Conservation (phyloP, 2,329 filamentous ascomycete genomes). For the Alternaria conjuncta region DNA sequence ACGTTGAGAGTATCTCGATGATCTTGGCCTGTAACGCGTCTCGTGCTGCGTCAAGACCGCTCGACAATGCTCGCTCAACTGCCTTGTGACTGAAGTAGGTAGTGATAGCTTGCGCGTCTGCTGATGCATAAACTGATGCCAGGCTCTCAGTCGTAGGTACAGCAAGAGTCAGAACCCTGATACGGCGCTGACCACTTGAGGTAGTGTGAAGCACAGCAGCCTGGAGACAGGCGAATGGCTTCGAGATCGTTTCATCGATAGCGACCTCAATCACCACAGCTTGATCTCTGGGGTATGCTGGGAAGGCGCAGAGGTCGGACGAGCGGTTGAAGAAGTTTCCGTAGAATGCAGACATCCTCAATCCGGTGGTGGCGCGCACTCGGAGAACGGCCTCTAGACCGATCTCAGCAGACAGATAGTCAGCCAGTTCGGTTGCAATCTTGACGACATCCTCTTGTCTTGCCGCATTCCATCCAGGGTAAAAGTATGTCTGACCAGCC, state of each 20-base stretch:
- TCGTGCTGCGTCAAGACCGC: constrained; percentile 85
- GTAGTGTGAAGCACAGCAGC: constrained; percentile 96
- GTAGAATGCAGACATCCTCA: constrained; percentile 98
- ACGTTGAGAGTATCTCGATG: constrained; percentile 90
- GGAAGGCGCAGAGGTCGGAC: constrained; percentile 96
- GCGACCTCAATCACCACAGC: constrained; percentile 98
- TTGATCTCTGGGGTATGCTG: constrained; percentile 95
- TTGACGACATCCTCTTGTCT: constrained; percentile 95
- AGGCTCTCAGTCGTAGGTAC: constrained; percentile 91
- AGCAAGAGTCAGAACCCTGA: constrained; percentile 90
- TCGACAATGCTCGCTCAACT: constrained; percentile 85
- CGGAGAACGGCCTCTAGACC: constrained; percentile 94
- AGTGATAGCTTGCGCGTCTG: constrained; percentile 91
- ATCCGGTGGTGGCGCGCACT: constrained; percentile 90
- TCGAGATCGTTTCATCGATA: constrained; percentile 92
- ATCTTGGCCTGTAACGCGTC: constrained; percentile 92
- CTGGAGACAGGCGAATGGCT: constrained; percentile 82
- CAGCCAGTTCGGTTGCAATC: constrained; percentile 95
- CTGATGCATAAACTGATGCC: constrained; percentile 90
- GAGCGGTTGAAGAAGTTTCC: constrained; percentile 99
- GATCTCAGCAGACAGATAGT: constrained; percentile 96
- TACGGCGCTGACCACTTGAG: constrained; percentile 94
- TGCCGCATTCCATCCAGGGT: constrained; percentile 95
- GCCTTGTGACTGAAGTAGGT: constrained; percentile 98
- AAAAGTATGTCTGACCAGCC: constrained; percentile 97